Conservation (phyloP, 768 basidiomycete species). For the Punctularia strigosozonata region DNA sequence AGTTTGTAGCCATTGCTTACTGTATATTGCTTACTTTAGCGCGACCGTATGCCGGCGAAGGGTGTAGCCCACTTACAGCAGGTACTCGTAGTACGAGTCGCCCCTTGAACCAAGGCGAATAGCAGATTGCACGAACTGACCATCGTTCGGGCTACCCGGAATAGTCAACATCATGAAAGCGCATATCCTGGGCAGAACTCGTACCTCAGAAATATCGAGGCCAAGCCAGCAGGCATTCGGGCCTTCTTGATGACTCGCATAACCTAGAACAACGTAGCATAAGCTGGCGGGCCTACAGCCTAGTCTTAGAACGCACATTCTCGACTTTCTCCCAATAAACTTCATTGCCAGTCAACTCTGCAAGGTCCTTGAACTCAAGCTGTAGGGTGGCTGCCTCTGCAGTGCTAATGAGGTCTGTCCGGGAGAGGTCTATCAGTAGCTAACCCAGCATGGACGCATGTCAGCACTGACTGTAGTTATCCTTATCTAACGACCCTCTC, state of each 20-base stretch:
- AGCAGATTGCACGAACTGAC: constrained; percentile 49
- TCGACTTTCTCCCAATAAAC: constrained; percentile 77
- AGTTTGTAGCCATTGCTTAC: constrained; percentile 78
- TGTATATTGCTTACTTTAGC: constrained; percentile 5
- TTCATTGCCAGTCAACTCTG: constrained; percentile 62
- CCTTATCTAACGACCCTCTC: constrained; percentile 46
- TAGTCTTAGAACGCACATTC: constrained; percentile 26
- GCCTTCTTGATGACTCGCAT: constrained; percentile 62
- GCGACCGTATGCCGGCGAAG: constrained; percentile 10
- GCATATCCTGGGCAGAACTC: neutral
- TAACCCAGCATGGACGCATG: too few species aligned
- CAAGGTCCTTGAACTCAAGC: constrained; percentile 86
- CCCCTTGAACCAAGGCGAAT: constrained; percentile 87
- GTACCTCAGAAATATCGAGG: constrained; percentile 78
- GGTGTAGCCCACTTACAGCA: constrained; percentile 39
- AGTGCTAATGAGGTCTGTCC: constrained; percentile 47
- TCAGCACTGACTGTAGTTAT: too few species aligned
- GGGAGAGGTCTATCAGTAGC: neutral
- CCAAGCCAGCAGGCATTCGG: constrained; percentile 58
- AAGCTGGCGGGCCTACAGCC: neutral
- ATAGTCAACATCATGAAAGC: constrained; percentile 1
- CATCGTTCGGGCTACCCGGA: constrained; percentile 30
- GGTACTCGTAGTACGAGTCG: constrained; percentile 91
- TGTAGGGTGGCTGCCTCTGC: constrained; percentile 87
- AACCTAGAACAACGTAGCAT: too few species aligned